Percentiles rank a stretch among this genome's conserved stretches.
Conservation (phyloP, 2,329 filamentous ascomycete genomes). For the Pyrenophora tritici-repentis region DNA sequence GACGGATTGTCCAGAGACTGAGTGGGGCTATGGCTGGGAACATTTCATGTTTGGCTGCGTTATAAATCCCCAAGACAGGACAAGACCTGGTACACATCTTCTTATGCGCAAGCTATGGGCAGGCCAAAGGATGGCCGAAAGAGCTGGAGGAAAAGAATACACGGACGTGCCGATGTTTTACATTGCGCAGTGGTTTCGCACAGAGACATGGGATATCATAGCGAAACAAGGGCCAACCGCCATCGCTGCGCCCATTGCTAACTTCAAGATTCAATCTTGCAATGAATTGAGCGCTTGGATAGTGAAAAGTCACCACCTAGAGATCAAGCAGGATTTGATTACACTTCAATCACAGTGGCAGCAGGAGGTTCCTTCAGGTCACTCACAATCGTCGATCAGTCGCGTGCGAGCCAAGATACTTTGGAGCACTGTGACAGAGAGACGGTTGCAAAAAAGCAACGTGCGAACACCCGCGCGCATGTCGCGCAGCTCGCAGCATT, state of each 20-base stretch:
- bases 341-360: conserved; percentile 16
- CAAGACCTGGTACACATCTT: conserved; percentile 20
- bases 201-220: conserved; percentile 38
- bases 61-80: conserved; percentile 38
- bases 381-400: background rate
- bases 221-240: conserved; percentile 26
- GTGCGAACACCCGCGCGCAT: conserved; percentile 18
- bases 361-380: background rate
- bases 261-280: conserved; percentile 32
- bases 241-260: conserved; percentile 24
- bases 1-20: conserved; percentile 31
- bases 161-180: conserved; percentile 40
- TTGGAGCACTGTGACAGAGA: conserved; percentile 11
- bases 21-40: conserved; percentile 47
- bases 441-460: conserved; percentile 25
- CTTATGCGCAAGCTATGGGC: conserved; percentile 41
- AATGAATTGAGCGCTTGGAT: conserved; percentile 20
- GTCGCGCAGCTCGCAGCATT: background rate
- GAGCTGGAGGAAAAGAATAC: conserved; percentile 36
- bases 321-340: conserved; percentile 19
- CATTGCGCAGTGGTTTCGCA: conserved; percentile 45
- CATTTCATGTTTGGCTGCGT: conserved; percentile 43
- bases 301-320: conserved; percentile 20
- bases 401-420: conserved; percentile 6
- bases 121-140: conserved; percentile 12